Evolutionary conservation across 129 eudicot species (phyloP), one percentile per base, ranked within the genome.

Genomic region (Chrysanthemum makinoi): DNA sequence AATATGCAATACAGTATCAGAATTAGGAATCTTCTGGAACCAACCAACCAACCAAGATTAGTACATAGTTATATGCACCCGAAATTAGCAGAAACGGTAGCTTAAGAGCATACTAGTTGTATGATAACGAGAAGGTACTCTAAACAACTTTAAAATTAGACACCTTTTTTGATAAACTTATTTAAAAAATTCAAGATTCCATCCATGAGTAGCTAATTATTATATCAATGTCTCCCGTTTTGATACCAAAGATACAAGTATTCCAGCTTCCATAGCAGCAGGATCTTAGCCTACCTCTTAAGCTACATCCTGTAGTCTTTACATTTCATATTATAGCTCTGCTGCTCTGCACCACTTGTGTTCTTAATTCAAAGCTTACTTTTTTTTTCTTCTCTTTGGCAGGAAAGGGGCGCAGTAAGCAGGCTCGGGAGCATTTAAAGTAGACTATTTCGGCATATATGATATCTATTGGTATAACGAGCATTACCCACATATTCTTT

Each of bases 341-440:
- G 48, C 5, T 4, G 30, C 54, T 69, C 0, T 48, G 20, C 54
- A 14, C 17, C 16, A 6, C 6, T 19, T 3, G n/a, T 44, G 2
- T 75, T 65, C 17, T 35, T 65, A n/a, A 74, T 74, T 65, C 5
- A 24, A 65, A 66, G 13, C 14, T 66, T 22, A 22, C 24, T 9
- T 62, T 19, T 10, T 10, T 62, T 22, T 62, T 39, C 30, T 9
- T 63, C 30, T 10, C 63, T 22, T 44, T 30, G 6, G 72, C 76
- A 78, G 81, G 81, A 65, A 71, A 72, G 75, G 72, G 9, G 59
- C 19, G 11, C 12, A 70, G 76, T 77, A 77, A 77, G 22, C 72
- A 71, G 81, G 73, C 72, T 78, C 14, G 72, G 77, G 62, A 78
- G 81, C 62, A 77, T 78, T 64, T 77, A 58, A 77, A 66, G 72